These are phyloP conservation scores for Cinchona pubescens DNA, from an alignment of 257 asterid species.

Conservation along the genomic window DNA sequence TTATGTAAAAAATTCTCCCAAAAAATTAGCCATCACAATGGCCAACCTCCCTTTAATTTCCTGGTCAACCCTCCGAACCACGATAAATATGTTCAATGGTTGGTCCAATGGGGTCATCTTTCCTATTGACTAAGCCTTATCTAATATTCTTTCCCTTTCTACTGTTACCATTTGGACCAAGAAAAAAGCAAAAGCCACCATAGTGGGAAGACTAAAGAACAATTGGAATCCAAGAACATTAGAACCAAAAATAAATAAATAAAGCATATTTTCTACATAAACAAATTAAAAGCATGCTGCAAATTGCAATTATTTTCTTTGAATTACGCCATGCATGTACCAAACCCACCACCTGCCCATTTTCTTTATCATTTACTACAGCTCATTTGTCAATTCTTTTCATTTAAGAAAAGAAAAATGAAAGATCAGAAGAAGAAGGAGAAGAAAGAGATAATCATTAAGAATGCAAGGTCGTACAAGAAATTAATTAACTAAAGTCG, in stretches of 20 bases:
- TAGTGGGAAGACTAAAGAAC: neutral
- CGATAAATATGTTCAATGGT: constrained; percentile 18
- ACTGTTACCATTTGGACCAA: constrained; percentile 11
- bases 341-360: constrained; percentile 22
- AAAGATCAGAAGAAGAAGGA: neutral
- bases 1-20: no score
- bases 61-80: constrained; percentile 25
- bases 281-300: constrained; percentile 4
- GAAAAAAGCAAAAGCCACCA: constrained; percentile 11
- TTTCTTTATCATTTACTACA: neutral
- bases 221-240: constrained; percentile 23
- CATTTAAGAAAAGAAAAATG: neutral
- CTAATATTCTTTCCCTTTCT: neutral
- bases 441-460: neutral
- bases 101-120: neutral
- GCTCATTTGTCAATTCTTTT: constrained; percentile 2
- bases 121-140: no score
- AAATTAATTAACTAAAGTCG: constrained; percentile 9
- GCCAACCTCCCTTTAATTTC: neutral
- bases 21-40: constrained; percentile 21
- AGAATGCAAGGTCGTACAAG: constrained; percentile 7
- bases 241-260: neutral
- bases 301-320: constrained; percentile 12
- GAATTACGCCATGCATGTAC: constrained; percentile 10
- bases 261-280: neutral